A percentile compares a stretch with the other conserved stretches of the same genome.
These are phyloP conservation scores for Casuarina cunninghamiana DNA, from an alignment of 306 rosid species.

Conservation along the genomic window DNA sequence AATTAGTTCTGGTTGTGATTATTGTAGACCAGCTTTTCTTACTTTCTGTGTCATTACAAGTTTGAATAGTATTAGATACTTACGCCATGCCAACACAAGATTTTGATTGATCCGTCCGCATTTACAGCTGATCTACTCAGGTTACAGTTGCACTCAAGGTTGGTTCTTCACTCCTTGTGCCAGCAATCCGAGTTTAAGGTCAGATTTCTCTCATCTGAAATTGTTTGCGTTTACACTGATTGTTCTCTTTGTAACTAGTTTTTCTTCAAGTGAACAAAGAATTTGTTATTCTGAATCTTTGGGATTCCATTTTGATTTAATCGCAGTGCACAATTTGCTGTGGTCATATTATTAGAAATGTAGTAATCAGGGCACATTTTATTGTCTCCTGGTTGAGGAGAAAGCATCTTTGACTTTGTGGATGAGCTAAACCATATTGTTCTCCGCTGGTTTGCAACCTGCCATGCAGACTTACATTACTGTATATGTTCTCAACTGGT, in stretches of 20 bases:
- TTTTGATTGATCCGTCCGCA: constrained; percentile 8
- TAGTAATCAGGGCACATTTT: background rate
- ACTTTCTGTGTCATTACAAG: constrained; percentile 1
- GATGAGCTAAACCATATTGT: background rate
- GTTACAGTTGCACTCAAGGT: constrained; percentile 92
- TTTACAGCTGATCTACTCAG: constrained; percentile 75
- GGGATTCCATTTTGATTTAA: background rate
- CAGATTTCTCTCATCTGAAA: constrained; percentile 26
- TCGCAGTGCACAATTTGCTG: background rate
- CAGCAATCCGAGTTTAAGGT: constrained; percentile 90
- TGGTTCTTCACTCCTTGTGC: constrained; percentile 97
- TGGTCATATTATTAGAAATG: background rate
- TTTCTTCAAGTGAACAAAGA: background rate
- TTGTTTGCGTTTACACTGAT: constrained; percentile 22
- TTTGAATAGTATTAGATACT: background rate
- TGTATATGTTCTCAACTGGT: background rate
- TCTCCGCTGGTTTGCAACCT: background rate
- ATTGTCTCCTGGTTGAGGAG: background rate
- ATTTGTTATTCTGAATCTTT: constrained; percentile 2
- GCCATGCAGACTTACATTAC: background rate
- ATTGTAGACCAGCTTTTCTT: background rate
- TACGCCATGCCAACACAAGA: constrained; percentile 13
- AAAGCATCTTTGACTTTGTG: constrained; percentile 3
- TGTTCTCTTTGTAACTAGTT: constrained; percentile 7
- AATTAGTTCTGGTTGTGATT: background rate